These are phyloP conservation scores for Tetradesmus lagerheimii DNA, from an alignment of 139 green algal species.

Conservation along the genomic window DNA sequence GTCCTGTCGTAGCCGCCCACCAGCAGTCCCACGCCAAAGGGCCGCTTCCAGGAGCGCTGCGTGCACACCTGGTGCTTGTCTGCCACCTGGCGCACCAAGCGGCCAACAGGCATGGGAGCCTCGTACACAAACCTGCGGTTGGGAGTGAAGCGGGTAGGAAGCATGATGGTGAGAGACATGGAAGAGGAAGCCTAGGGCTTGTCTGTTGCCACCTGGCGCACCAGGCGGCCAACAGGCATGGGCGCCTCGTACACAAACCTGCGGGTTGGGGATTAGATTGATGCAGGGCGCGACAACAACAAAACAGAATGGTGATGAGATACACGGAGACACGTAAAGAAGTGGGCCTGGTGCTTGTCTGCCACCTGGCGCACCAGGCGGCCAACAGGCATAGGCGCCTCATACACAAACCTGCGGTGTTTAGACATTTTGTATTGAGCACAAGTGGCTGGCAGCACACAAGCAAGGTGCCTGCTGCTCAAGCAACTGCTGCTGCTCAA, in stretches of 20 bases:
- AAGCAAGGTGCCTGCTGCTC: too few relatives aligned
- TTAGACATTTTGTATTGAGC: too few relatives aligned
- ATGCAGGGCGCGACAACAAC: background rate
- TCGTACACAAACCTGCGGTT: constrained; percentile 95
- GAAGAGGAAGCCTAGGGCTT: constrained; percentile 92
- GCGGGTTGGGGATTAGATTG: background rate
- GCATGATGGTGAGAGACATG: too few relatives aligned
- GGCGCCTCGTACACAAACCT: constrained; percentile 95
- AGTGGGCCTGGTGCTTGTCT: constrained; percentile 84
- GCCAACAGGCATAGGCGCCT: constrained; percentile 88
- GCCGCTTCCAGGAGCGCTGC: constrained; percentile 94
- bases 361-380: constrained; percentile 93
- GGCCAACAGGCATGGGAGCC: constrained; percentile 84
- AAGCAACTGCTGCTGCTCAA: too few relatives aligned
- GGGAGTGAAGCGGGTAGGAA: too few relatives aligned
- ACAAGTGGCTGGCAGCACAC: too few relatives aligned
- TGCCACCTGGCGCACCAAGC: constrained; percentile 92
- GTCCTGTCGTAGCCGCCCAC: constrained; percentile 88
- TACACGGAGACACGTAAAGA: too few relatives aligned
- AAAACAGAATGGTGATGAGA: too few relatives aligned
- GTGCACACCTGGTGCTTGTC: constrained; percentile 95
- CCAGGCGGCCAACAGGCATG: constrained; percentile 89
- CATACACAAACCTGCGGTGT: constrained; percentile 93
- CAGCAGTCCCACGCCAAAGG: constrained; percentile 96
- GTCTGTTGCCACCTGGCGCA: constrained; percentile 94